These are phyloP conservation scores for Didymella segeticola DNA, from an alignment of 2,329 filamentous ascomycete genomes.

Conservation along the genomic window DNA sequence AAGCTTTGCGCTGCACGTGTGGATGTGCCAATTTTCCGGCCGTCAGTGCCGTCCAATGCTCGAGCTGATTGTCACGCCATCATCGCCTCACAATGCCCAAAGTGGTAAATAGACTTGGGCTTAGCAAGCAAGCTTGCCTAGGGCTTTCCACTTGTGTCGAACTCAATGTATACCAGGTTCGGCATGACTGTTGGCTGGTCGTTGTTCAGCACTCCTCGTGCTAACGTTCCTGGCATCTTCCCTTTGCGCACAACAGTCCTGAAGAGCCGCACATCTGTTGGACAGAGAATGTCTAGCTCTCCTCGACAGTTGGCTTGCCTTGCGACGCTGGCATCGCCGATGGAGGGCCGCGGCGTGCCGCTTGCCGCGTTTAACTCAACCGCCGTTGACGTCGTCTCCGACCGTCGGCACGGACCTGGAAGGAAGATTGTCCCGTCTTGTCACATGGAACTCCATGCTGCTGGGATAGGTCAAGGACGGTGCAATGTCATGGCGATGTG, in stretches of 20 bases:
- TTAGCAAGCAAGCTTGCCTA: slow-evolving; percentile 7
- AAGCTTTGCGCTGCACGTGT: slow-evolving; percentile 20
- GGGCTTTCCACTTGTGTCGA: neutral
- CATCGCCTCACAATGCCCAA: slow-evolving; percentile 17
- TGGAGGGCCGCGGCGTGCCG: neutral
- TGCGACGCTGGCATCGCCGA: slow-evolving; percentile 6
- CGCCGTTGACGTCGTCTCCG: neutral
- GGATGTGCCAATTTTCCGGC: slow-evolving; percentile 12
- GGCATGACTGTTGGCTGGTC: neutral
- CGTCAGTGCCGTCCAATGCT: neutral
- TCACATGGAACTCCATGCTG: neutral
- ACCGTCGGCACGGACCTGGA: slow-evolving; percentile 1
- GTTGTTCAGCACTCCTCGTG: neutral
- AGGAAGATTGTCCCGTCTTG: neutral
- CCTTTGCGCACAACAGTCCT: neutral
- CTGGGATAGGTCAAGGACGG: neutral
- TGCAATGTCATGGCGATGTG: neutral
- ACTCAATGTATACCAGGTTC: neutral
- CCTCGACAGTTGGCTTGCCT: neutral
- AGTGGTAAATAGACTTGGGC: slow-evolving; percentile 1
- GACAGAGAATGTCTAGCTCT: neutral
- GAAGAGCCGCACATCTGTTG: neutral
- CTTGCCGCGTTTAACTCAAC: slow-evolving; percentile 2
- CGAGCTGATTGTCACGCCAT: slow-evolving; percentile 28
- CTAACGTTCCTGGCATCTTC: neutral